Percentiles rank a stretch among this genome's conserved stretches.
phyloP scores from a whole-genome alignment of 495 filamentous ascomycete genomes.

The Hypoxylon fragiforme region DNA sequence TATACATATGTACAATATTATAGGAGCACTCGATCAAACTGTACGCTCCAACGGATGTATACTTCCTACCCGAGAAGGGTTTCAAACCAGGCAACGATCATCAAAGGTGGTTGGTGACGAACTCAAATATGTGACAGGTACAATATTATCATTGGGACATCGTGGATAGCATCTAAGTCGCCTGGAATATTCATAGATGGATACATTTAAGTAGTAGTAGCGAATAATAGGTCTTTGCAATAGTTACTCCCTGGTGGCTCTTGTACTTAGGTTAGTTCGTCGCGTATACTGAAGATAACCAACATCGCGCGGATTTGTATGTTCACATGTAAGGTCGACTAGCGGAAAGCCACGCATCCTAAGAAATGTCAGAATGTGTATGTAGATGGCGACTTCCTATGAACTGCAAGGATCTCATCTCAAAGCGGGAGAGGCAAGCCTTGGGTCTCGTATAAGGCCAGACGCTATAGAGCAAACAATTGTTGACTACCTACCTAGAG shows the following conservation, averaged over 20 bases:
- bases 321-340: background rate
- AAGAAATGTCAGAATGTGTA: no score
- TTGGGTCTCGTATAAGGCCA: background rate
- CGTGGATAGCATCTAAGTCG: background rate
- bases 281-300: background rate
- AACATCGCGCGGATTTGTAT: background rate
- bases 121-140: background rate
- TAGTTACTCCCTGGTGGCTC: background rate
- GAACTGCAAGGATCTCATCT: background rate
- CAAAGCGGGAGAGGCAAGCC: background rate
- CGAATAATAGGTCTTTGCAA: background rate
- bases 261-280: background rate
- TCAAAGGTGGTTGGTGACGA: background rate
- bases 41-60: conserved; percentile 4
- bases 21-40: no score
- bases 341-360: background rate
- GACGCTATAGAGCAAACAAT: background rate
- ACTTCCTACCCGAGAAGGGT: background rate
- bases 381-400: no score
- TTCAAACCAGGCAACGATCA: conserved; percentile 3
- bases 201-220: no score
- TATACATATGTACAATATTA: no score
- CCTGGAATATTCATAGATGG: no score
- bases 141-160: background rate
- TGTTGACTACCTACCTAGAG: no score